Conservation (phyloP, 257 asterid species). For the Capsicum rhomboideum region DNA sequence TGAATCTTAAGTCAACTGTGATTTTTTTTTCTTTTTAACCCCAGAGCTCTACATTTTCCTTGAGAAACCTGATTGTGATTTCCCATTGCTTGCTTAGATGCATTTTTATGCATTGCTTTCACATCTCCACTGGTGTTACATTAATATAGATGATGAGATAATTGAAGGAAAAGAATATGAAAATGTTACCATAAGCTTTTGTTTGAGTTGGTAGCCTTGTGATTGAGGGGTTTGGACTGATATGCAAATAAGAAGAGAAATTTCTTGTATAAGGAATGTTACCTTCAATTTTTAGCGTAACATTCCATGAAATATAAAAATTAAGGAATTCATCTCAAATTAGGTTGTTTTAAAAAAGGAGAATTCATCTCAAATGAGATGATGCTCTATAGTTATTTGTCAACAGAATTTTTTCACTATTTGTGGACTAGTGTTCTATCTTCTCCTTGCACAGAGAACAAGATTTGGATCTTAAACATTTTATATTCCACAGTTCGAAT, state of each 20-base stretch:
- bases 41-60: neutral
- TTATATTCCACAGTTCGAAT: neutral
- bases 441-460: neutral
- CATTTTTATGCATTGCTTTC: neutral
- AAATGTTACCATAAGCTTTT: neutral
- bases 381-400: neutral
- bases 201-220: neutral
- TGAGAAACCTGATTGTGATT: neutral
- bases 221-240: neutral
- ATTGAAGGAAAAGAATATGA: neutral
- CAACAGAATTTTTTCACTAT: neutral
- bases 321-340: neutral
- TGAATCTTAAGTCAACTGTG: neutral
- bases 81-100: neutral
- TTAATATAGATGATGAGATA: neutral
- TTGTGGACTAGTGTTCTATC: neutral
- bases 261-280: neutral
- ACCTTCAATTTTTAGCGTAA: neutral
- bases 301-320: neutral
- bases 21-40: neutral
- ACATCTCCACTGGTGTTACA: neutral
- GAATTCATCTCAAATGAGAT: neutral
- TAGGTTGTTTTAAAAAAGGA: neutral
- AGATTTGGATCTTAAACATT: neutral
- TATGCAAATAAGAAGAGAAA: neutral